These are phyloP conservation scores for Mariannaea elegans DNA, from an alignment of 2,329 filamentous ascomycete genomes.

Conservation along the genomic window DNA sequence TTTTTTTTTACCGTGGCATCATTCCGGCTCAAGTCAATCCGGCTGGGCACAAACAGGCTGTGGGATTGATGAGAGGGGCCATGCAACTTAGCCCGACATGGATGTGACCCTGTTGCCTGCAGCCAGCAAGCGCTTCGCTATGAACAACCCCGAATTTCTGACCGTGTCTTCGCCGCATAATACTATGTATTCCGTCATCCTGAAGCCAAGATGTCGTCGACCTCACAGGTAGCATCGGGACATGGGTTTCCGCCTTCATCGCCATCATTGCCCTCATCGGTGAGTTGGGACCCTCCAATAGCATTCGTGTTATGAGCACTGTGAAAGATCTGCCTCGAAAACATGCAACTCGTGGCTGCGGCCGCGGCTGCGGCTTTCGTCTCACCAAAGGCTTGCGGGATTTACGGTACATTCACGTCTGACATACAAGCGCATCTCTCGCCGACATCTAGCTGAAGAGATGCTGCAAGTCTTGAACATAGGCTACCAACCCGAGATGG, in stretches of 20 bases:
- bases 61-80: too few species aligned
- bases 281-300: slow-evolving; percentile 13
- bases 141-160: too few species aligned
- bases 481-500: background rate
- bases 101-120: too few species aligned
- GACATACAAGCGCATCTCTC: background rate
- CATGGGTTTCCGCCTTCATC: slow-evolving; percentile 17
- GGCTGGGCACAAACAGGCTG: too few species aligned
- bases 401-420: slow-evolving; percentile 10
- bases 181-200: too few species aligned
- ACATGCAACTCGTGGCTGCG: slow-evolving; percentile 16
- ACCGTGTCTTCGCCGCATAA: too few species aligned
- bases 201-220: slow-evolving; percentile 2
- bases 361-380: background rate
- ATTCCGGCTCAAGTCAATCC: too few species aligned
- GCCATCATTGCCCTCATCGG: slow-evolving; percentile 18
- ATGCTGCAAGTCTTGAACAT: background rate
- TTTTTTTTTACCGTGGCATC: too few species aligned
- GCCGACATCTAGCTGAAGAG: background rate
- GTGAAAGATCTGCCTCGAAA: slow-evolving; percentile 17
- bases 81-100: too few species aligned
- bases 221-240: slow-evolving; percentile 15
- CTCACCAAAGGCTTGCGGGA: slow-evolving; percentile 12
- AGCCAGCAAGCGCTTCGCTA: too few species aligned
- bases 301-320: slow-evolving; percentile 17